phyloP scores from a whole-genome alignment of 192 early-diverging fungal species.

The Phycomyces blakesleeanus region DNA sequence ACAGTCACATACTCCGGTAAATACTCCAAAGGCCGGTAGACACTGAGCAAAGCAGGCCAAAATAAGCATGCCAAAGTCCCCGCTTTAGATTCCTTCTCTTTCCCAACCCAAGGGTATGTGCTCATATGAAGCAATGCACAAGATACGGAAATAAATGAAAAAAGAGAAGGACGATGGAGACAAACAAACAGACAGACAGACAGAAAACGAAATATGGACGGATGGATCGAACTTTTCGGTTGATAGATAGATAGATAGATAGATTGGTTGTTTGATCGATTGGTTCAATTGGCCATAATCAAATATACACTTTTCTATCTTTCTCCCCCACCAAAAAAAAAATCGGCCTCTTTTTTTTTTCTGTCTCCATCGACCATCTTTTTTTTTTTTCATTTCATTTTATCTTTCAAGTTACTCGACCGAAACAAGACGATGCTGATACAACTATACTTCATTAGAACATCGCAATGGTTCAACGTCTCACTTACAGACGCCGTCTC shows the following conservation, averaged over 20 bases:
- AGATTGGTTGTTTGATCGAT: too few relatives aligned
- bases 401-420: background rate
- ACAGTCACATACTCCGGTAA: background rate
- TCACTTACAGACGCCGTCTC: constrained; percentile 81
- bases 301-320: too few relatives aligned
- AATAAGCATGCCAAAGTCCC: constrained; percentile 1
- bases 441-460: background rate
- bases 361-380: background rate
- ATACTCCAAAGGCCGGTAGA: background rate
- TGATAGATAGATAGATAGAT: constrained; percentile 2
- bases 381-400: constrained; percentile 7
- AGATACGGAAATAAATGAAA: background rate
- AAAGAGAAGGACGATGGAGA: background rate
- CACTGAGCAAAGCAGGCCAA: background rate
- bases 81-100: constrained; percentile 19
- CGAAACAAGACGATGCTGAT: background rate
- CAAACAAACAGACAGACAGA: background rate
- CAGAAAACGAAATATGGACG: background rate
- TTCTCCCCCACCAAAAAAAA: too few relatives aligned
- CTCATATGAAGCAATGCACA: background rate
- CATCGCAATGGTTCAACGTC: constrained; percentile 68
- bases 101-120: constrained; percentile 21
- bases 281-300: too few relatives aligned
- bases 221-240: constrained; percentile 3
- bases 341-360: too few relatives aligned